phyloP scores from a whole-genome alignment of 352 stramenopile genomes.

The Lagenidium giganteum region DNA sequence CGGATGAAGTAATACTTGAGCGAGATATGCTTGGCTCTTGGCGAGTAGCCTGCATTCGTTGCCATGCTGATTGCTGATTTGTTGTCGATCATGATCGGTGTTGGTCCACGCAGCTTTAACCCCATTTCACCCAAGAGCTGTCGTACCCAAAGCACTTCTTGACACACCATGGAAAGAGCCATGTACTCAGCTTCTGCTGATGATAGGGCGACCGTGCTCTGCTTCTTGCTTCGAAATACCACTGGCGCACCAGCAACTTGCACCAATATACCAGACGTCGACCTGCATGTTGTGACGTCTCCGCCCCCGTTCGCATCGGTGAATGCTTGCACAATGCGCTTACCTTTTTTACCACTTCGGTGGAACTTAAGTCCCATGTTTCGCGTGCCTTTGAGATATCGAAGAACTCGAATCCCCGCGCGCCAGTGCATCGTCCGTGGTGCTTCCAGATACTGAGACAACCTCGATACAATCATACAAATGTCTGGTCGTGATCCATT shows the following conservation, averaged over 20 bases:
- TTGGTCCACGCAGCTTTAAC: no score
- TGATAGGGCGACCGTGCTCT: slow-evolving; percentile 9
- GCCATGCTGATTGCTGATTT: slow-evolving; percentile 2
- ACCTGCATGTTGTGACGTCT: slow-evolving; percentile 4
- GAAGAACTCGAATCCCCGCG: slow-evolving; percentile 10
- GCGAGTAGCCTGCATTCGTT: neutral
- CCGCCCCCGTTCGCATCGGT: slow-evolving; percentile 17
- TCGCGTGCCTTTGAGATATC: slow-evolving; percentile 14
- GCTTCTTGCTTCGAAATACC: slow-evolving; percentile 17
- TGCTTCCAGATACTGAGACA: slow-evolving; percentile 11
- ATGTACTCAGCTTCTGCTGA: slow-evolving; percentile 21
- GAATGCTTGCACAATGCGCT: neutral
- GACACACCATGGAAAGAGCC: slow-evolving; percentile 4
- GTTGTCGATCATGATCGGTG: no score
- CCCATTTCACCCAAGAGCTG: slow-evolving; percentile 6
- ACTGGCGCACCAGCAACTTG: slow-evolving; percentile 3
- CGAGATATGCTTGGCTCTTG: slow-evolving; percentile 8
- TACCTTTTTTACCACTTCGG: no score
- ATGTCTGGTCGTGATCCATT: slow-evolving; percentile 18
- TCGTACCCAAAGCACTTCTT: slow-evolving; percentile 16
- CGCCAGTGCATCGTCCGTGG: slow-evolving; percentile 13
- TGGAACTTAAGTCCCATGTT: slow-evolving; percentile 2
- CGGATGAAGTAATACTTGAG: no score
- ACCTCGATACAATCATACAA: neutral
- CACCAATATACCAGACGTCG: slow-evolving; percentile 16